Base-by-base conservation (phyloP, 73 alveolate species). In the Breviolum minutum region DNA sequence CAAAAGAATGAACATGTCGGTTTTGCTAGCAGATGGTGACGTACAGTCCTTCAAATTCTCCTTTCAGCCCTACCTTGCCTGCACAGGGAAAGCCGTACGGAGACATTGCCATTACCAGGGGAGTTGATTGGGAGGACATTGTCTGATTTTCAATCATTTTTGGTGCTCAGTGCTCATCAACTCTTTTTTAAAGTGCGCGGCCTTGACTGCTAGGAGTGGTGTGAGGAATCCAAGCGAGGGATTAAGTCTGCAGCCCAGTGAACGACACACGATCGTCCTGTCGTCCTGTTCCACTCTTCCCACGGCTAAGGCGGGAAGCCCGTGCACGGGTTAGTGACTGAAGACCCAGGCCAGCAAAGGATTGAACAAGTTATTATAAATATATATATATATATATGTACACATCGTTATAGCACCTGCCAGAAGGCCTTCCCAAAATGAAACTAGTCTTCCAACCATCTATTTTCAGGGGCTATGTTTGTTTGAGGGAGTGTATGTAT, bases 171-270 rank as follows among this genome's bases (percentile, higher is more conserved):
- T 24, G 22, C 30, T 30, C 13, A 16, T 79, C 62, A 22, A 77
- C 61, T 26, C 8, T 6, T 19, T 29, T 29, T 81, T 6, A 20
- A 81, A 10, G 62, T 24, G n/a, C 1, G 24, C 6, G 17, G 77
- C 5, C 14, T 13, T 62, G 16, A 62, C 24, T 8, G 17, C 7
- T 62, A 85, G 94, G 94, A 66, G 29, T 85, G 94, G 94, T 61
- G 94, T 13, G 79, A 85, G 13, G 94, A 85, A 71, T 48, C 76
- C 80, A 85, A 17, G 30, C 94, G 94, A n/a, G 94, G 94, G 48
- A n/a, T 68, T 27, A 85, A 85, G 94, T 24, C 80, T 68, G 60
- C 79, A 22, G 79, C 54, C 54, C 54, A 40, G 54, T 2, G 54
- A 61, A 40, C 26, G n/a, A 64, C 19, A 27, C 7, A 48, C 20